A percentile compares a stretch with the other conserved stretches of the same genome.
These are phyloP conservation scores for Acacia confusa DNA, from an alignment of 306 rosid genomes.

Conservation along the genomic window DNA sequence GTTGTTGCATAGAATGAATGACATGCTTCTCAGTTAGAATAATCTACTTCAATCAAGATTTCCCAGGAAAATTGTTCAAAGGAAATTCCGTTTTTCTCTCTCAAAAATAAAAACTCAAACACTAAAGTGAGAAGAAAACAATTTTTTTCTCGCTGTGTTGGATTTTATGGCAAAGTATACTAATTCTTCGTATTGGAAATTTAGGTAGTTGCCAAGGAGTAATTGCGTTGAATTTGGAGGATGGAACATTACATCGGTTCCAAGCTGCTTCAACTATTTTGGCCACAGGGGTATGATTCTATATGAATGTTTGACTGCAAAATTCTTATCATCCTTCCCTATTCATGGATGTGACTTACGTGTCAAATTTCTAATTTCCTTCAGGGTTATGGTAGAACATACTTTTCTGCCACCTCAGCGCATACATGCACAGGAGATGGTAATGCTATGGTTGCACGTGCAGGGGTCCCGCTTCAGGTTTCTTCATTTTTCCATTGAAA, in stretches of 20 bases:
- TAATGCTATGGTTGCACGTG: constrained; percentile 94
- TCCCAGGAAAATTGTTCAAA: background rate
- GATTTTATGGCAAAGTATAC: background rate
- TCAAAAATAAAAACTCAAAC: background rate
- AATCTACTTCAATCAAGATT: background rate
- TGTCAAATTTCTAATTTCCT: constrained; percentile 25
- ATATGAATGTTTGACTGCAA: constrained; percentile 15
- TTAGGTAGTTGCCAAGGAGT: constrained; percentile 94
- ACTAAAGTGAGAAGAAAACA: background rate
- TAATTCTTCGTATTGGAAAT: constrained; percentile 33
- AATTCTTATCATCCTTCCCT: background rate
- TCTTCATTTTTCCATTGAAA: constrained; percentile 22
- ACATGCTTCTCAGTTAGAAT: constrained; percentile 6
- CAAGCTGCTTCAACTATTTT: constrained; percentile 81
- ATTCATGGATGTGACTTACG: background rate
- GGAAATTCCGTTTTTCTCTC: background rate
- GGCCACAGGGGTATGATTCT: constrained; percentile 80
- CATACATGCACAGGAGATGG: constrained; percentile 99
- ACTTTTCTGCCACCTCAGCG: constrained; percentile 94
- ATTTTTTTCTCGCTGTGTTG: background rate
- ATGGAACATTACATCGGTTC: constrained; percentile 93
- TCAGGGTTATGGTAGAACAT: constrained; percentile 94
- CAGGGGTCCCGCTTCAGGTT: constrained; percentile 91
- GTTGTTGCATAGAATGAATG: constrained; percentile 24
- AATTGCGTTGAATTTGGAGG: constrained; percentile 86